Evolutionary conservation across 2,329 filamentous ascomycete genomes (phyloP).

Genomic region (Orbilia brochopaga): DNA sequence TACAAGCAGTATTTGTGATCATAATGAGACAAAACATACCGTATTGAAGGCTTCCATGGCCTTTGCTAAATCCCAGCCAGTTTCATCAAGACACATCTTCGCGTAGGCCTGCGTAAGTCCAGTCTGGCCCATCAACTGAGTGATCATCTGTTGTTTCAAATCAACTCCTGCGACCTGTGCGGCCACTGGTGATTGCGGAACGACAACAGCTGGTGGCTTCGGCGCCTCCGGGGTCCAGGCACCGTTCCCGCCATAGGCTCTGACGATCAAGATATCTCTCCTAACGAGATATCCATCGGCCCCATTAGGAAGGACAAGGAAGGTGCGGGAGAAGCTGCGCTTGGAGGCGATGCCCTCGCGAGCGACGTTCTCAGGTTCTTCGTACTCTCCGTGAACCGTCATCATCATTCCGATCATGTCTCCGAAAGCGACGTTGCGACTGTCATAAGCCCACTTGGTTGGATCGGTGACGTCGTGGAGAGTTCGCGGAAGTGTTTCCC

Average conservation of each 20-base stretch:
- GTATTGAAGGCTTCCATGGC: conserved; percentile 72
- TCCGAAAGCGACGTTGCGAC: conserved; percentile 74
- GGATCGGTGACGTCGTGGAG: conserved; percentile 73
- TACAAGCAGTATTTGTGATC: not conserved
- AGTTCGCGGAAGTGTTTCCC: conserved; percentile 73
- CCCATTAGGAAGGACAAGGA: conserved; percentile 76
- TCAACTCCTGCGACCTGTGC: conserved; percentile 58
- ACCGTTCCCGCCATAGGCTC: conserved; percentile 68
- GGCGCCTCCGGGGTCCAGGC: conserved; percentile 62
- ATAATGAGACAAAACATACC: conserved; percentile 14
- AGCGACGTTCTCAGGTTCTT: conserved; percentile 70
- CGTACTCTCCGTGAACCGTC: conserved; percentile 81
- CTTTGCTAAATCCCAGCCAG: conserved; percentile 77
- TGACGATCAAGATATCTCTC: conserved; percentile 77
- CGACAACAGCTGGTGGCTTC: conserved; percentile 36
- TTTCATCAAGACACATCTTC: conserved; percentile 78
- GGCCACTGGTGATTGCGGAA: conserved; percentile 14
- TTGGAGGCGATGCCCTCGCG: conserved; percentile 64
- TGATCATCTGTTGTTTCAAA: conserved; percentile 72
- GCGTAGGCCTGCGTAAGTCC: conserved; percentile 81
- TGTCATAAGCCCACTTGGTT: conserved; percentile 81
- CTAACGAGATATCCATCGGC: conserved; percentile 74
- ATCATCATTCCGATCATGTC: conserved; percentile 81
- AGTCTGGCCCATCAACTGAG: conserved; percentile 76
- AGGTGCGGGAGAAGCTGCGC: conserved; percentile 81